Evolutionary conservation across 352 stramenopile genomes (phyloP).

Genomic region (Paralagenidium karlingii): DNA sequence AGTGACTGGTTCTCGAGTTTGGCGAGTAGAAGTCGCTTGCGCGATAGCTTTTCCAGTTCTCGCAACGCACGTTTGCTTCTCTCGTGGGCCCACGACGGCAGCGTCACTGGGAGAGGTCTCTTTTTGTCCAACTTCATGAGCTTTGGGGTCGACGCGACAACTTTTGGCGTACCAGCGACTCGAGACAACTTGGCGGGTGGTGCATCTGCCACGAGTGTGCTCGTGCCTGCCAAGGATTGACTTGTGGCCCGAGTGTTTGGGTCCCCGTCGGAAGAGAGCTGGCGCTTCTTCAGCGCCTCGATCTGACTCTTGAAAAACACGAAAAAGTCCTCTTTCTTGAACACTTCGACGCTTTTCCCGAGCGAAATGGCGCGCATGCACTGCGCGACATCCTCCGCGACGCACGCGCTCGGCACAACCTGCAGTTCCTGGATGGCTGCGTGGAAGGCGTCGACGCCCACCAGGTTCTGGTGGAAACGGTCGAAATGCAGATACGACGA

Average conservation of each 20-base stretch:
- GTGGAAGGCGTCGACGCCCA: conserved; percentile 37
- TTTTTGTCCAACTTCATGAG: conserved; percentile 10
- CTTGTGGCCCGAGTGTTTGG: too few species aligned
- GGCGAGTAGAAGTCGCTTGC: conserved; percentile 4
- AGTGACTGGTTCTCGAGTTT: too few species aligned
- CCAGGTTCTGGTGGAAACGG: conserved; percentile 21
- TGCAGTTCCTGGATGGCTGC: conserved; percentile 29
- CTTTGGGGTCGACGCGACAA: too few species aligned
- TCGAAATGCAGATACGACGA: conserved; percentile 53
- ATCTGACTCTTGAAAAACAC: too few species aligned
- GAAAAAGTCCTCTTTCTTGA: conserved; percentile 41
- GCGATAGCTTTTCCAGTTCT: conserved; percentile 28
- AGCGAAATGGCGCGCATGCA: conserved; percentile 23
- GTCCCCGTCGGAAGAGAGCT: too few species aligned
- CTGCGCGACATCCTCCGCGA: conserved; percentile 27
- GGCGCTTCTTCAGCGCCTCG: too few species aligned
- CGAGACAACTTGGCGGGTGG: too few species aligned
- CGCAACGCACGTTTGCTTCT: conserved; percentile 53
- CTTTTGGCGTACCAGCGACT: too few species aligned
- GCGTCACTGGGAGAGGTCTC: conserved; percentile 16
- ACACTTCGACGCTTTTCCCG: conserved; percentile 28
- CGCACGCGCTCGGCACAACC: conserved; percentile 12
- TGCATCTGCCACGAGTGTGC: too few species aligned
- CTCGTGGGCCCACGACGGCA: conserved; percentile 42
- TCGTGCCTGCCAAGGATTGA: too few species aligned